These are phyloP conservation scores for Kalmanozyma brasiliensis DNA, from an alignment of 1,284 basidiomycete species.

Conservation along the genomic window DNA sequence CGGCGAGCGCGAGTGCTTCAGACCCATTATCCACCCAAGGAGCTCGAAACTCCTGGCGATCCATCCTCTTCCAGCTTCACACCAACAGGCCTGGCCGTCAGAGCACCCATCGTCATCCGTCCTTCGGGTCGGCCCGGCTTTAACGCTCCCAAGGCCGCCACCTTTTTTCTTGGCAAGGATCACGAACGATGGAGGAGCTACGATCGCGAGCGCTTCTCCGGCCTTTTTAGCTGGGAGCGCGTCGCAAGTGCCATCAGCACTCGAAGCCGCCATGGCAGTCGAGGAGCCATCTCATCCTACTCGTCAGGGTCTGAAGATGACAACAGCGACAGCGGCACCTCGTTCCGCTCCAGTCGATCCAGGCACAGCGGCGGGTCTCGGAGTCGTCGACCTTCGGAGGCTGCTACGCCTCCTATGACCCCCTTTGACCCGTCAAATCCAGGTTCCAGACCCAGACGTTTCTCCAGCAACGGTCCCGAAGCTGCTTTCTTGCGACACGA, in stretches of 20 bases:
- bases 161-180: conserved; percentile 64
- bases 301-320: conserved; percentile 44
- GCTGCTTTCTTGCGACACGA: conserved; percentile 58
- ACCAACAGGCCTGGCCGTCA: conserved; percentile 17
- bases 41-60: conserved; percentile 11
- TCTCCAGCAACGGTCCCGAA: conserved; percentile 56
- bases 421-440: conserved; percentile 21
- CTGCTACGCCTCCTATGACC: conserved; percentile 34
- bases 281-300: conserved; percentile 36
- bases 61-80: conserved; percentile 8
- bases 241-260: conserved; percentile 49
- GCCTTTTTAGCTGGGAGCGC: conserved; percentile 38
- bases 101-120: conserved; percentile 41
- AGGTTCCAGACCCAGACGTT: conserved; percentile 33
- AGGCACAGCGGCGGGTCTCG: conserved; percentile 24
- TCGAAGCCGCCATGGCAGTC: conserved; percentile 30
- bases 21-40: conserved; percentile 39
- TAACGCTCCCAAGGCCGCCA: conserved; percentile 50
- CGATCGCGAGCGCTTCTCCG: conserved; percentile 47
- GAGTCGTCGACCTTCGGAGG: conserved; percentile 31
- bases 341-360: conserved; percentile 35
- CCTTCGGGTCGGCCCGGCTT: conserved; percentile 46
- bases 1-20: conserved; percentile 26
- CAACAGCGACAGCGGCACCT: conserved; percentile 36
- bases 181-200: conserved; percentile 63